Conservation (phyloP, 208 protist species). For the Leishmania amazonensis region DNA sequence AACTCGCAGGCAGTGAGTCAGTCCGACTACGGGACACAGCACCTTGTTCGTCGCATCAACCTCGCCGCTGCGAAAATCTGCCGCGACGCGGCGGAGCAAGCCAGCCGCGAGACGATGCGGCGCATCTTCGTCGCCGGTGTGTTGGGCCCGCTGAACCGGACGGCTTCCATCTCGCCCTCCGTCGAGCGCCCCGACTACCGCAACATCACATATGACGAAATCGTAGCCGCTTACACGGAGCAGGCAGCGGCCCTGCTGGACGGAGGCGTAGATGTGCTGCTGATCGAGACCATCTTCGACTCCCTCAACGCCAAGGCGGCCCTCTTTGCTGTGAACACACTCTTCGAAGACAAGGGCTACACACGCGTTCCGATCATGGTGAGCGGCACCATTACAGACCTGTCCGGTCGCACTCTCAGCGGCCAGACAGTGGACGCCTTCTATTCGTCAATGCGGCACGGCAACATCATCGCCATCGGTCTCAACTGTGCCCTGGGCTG, state of each 20-base stretch:
- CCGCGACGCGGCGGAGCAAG: constrained; percentile 53
- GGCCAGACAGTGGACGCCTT: constrained; percentile 97
- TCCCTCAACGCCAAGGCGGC: constrained; percentile 92
- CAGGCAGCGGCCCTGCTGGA: constrained; percentile 93
- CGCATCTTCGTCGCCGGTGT: constrained; percentile 94
- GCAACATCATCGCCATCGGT: constrained; percentile 91
- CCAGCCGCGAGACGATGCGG: constrained; percentile 36
- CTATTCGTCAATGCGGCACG: constrained; percentile 85
- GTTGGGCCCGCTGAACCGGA: constrained; percentile 96
- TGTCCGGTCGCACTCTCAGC: constrained; percentile 95
- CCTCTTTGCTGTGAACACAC: constrained; percentile 92
- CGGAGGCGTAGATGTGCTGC: constrained; percentile 94
- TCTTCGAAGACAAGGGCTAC: constrained; percentile 80
- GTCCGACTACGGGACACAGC: constrained; percentile 94
- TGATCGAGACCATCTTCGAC: constrained; percentile 98
- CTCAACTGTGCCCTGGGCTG: constrained; percentile 95
- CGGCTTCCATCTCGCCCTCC: constrained; percentile 94
- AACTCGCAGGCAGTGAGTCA: constrained; percentile 92
- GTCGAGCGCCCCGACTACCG: constrained; percentile 94
- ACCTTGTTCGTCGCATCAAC: constrained; percentile 91
- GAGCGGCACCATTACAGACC: constrained; percentile 94
- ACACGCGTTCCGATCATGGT: constrained; percentile 75
- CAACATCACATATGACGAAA: constrained; percentile 94
- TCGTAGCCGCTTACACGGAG: constrained; percentile 91
- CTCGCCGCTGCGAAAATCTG: constrained; percentile 69